These are phyloP conservation scores for Colletotrichum viniferum DNA, from an alignment of 2,329 filamentous ascomycete species.

Conservation along the genomic window DNA sequence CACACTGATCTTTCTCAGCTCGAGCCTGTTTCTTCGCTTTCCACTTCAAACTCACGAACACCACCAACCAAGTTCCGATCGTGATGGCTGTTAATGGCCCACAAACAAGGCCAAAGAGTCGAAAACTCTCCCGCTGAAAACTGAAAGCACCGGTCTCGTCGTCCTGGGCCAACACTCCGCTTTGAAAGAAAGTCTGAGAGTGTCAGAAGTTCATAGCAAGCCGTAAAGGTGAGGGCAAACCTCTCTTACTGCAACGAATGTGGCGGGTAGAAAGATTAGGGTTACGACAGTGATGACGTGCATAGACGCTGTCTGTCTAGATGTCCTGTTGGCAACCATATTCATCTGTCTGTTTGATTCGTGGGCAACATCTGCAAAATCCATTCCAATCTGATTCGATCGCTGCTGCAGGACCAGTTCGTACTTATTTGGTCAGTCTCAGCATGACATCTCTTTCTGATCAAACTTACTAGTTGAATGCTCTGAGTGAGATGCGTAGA, in stretches of 20 bases:
- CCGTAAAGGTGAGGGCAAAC: not conserved
- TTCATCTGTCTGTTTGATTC: not conserved
- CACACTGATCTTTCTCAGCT: not conserved
- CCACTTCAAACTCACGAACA: not conserved
- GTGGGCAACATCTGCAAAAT: not conserved
- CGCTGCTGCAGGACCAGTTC: not conserved
- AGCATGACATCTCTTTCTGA: too few relatives aligned
- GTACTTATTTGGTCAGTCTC: not conserved
- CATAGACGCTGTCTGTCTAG: not conserved
- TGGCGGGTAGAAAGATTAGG: not conserved
- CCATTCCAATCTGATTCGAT: not conserved
- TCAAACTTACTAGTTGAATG: not conserved
- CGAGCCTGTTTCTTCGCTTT: not conserved
- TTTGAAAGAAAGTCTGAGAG: not conserved
- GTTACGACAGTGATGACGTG: not conserved
- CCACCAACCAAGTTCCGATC: not conserved
- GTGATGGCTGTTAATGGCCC: not conserved
- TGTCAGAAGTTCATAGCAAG: not conserved
- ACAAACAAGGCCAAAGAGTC: not conserved
- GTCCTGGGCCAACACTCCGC: not conserved
- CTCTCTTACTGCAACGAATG: slow-evolving; percentile 3
- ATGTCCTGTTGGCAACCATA: not conserved
- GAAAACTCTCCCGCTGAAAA: not conserved
- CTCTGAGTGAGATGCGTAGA: not conserved
- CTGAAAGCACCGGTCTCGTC: not conserved